phyloP scores from a whole-genome alignment of 805 yeast genomes.

The Kazachstania bromeliacearum region DNA sequence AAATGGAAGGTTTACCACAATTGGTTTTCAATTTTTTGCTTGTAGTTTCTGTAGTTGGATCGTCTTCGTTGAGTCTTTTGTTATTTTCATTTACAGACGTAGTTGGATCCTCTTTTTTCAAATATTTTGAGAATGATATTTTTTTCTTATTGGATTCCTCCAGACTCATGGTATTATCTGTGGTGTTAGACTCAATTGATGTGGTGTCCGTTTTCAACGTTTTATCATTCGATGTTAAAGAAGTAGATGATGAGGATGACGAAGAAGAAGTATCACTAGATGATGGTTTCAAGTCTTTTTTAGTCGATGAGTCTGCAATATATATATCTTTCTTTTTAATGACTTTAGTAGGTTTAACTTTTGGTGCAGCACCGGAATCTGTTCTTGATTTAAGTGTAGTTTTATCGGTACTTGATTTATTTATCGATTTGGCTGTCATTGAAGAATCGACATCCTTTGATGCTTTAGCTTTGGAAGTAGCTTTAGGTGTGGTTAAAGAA shows the following conservation, averaged over 20 bases:
- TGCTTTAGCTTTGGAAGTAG: slow-evolving; percentile 1
- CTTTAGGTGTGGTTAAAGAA: slow-evolving; percentile 2
- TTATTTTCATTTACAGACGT: slow-evolving; percentile 9
- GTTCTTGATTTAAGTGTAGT: too few species aligned
- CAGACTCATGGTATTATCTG: neutral
- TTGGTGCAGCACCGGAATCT: too few species aligned
- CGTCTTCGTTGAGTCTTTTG: slow-evolving; percentile 12
- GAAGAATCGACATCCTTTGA: too few species aligned
- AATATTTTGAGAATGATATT: slow-evolving; percentile 28
- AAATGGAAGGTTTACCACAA: slow-evolving; percentile 14
- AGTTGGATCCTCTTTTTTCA: slow-evolving; percentile 22
- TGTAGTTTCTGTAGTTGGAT: neutral
- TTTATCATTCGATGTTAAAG: neutral
- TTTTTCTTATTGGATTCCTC: slow-evolving; percentile 25
- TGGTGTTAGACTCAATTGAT: neutral
- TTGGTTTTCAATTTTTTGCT: neutral
- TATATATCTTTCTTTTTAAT: too few species aligned
- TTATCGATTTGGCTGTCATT: neutral
- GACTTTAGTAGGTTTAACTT: too few species aligned
- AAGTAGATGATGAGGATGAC: neutral
- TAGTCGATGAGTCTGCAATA: slow-evolving; percentile 8
- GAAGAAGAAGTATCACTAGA: neutral
- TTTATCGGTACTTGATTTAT: too few species aligned
- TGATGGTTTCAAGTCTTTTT: neutral
- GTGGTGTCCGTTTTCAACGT: neutral